phyloP scores from a whole-genome alignment of 192 early-diverging fungal genomes.

The Coemansia sp. region DNA sequence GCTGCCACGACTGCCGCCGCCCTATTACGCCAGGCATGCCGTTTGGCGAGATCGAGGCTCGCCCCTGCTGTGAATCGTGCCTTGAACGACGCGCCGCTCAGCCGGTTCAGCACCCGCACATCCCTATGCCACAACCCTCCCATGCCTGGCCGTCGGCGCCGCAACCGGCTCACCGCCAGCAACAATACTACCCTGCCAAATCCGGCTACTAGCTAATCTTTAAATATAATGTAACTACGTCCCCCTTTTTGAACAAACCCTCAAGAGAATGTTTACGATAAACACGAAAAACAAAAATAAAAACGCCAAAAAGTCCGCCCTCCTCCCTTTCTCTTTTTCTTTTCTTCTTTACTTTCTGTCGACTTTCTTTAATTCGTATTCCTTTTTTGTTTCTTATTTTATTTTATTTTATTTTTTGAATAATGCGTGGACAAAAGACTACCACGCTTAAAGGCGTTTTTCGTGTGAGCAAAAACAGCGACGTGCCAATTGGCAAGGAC shows the following conservation, averaged over 20 bases:
- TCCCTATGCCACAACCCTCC: neutral
- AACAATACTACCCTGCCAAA: neutral
- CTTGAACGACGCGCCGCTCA: slow-evolving; percentile 31
- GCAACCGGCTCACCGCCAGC: neutral
- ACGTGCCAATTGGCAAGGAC: slow-evolving; percentile 21
- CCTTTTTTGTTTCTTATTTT: slow-evolving; percentile 5
- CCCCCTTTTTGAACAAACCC: no score
- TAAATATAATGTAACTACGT: neutral
- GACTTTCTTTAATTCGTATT: neutral
- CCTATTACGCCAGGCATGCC: slow-evolving; percentile 58
- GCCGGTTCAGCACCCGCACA: neutral
- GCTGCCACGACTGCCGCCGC: slow-evolving; percentile 44
- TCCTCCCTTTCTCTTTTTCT: neutral
- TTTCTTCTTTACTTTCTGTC: neutral
- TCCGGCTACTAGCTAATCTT: neutral
- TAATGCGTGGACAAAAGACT: neutral
- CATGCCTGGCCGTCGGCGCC: neutral
- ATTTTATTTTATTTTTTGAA: neutral
- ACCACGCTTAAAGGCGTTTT: slow-evolving; percentile 42
- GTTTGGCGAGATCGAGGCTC: slow-evolving; percentile 49
- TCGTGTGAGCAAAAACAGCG: slow-evolving; percentile 47
- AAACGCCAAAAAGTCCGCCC: neutral
- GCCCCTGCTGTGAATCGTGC: slow-evolving; percentile 54
- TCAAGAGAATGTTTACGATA: neutral
- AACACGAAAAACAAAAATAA: no score